Conservation (phyloP, 768 basidiomycete species). For the Mycena alexandri region DNA sequence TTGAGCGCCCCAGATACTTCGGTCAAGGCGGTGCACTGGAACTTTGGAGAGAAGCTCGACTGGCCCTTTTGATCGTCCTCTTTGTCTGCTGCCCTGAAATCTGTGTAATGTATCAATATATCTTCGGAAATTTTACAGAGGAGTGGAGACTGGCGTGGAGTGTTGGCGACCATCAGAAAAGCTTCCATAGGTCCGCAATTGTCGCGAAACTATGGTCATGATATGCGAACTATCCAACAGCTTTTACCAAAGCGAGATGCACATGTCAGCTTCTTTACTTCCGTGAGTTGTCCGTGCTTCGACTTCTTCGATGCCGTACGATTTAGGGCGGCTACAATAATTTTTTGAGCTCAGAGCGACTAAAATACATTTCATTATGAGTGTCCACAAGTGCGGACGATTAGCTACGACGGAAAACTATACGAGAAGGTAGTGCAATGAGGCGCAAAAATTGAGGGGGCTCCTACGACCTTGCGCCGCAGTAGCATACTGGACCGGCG, state of each 20-base stretch:
- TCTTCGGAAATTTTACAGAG: conserved; percentile 15
- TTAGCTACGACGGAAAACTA: conserved; percentile 9
- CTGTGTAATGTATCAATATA: conserved; percentile 16
- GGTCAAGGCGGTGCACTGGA: conserved; percentile 88
- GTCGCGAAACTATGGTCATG: conserved; percentile 14
- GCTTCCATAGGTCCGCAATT: not conserved
- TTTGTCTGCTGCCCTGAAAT: conserved; percentile 9
- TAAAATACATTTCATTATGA: conserved; percentile 16
- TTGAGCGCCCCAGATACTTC: conserved; percentile 70
- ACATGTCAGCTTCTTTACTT: not conserved
- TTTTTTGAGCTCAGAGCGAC: not conserved
- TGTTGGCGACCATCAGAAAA: conserved; percentile 32
- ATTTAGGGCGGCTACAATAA: not conserved
- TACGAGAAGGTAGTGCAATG: conserved; percentile 2
- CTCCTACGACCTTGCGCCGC: conserved; percentile 12
- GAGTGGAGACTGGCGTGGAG: conserved; percentile 16
- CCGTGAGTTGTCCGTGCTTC: conserved; percentile 27
- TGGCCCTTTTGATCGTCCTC: conserved; percentile 73
- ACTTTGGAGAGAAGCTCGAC: conserved; percentile 83
- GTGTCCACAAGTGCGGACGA: conserved; percentile 15
- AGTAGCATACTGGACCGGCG: not conserved
- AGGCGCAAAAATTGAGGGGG: not conserved
- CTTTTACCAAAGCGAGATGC: conserved; percentile 1
- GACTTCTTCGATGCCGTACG: conserved; percentile 26
- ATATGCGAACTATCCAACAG: conserved; percentile 18